Evolutionary conservation across 2,329 filamentous ascomycete genomes (phyloP).

Genomic region (Colletotrichum shisoi): DNA sequence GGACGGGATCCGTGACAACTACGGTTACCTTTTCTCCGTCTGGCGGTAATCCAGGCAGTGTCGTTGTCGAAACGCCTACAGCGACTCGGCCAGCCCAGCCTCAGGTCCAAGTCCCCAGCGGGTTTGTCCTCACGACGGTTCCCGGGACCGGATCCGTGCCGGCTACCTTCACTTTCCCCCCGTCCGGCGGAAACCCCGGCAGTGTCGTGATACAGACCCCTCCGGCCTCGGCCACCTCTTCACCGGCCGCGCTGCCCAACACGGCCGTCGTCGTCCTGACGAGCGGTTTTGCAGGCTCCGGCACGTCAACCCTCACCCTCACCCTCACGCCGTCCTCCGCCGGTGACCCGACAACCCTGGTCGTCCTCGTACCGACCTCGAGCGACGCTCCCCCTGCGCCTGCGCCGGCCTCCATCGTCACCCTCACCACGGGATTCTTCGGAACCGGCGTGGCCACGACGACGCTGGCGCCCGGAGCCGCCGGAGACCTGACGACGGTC

Average conservation of each 20-base stretch:
- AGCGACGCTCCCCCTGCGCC: neutral
- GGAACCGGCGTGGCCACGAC: slow-evolving; percentile 19
- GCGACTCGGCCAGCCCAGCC: no score
- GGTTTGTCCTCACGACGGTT: no score
- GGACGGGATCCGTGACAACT: neutral
- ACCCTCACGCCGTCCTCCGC: slow-evolving; percentile 19
- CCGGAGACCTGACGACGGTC: slow-evolving; percentile 21
- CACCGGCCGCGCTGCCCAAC: neutral
- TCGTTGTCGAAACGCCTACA: neutral
- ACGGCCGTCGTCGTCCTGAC: slow-evolving; percentile 23
- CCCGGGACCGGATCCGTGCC: neutral
- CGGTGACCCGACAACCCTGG: slow-evolving; percentile 31
- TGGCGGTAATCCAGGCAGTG: neutral
- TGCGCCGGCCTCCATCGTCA: slow-evolving; percentile 17
- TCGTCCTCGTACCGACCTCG: slow-evolving; percentile 22
- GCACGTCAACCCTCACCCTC: slow-evolving; percentile 27
- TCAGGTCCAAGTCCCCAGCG: no score
- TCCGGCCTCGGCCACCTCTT: neutral
- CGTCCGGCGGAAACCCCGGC: neutral
- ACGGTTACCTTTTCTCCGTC: neutral
- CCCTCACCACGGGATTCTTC: slow-evolving; percentile 17
- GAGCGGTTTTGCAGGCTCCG: slow-evolving; percentile 28
- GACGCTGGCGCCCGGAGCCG: slow-evolving; percentile 11
- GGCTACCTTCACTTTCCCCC: neutral
- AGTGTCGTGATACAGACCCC: slow-evolving; percentile 8